A percentile compares a stretch with the other conserved stretches of the same genome.
phyloP scores from a whole-genome alignment of 306 rosid species.

The Pyrus betulifolia region DNA sequence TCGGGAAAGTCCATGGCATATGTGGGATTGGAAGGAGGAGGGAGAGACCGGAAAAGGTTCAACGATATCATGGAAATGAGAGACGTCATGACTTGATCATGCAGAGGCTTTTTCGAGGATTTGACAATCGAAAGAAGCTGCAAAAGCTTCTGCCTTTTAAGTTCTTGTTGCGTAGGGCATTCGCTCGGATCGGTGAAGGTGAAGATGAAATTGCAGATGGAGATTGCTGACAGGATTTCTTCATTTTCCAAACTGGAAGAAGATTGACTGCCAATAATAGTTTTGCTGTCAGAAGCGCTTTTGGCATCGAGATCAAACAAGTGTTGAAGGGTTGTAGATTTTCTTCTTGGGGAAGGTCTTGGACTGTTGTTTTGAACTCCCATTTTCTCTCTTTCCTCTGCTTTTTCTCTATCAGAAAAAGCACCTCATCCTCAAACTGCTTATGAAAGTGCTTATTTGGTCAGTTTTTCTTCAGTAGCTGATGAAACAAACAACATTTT shows the following conservation, averaged over 20 bases:
- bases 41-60: conserved; percentile 69
- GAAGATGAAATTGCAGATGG: conserved; percentile 43
- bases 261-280: background rate
- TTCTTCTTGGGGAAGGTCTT: conserved; percentile 6
- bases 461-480: background rate
- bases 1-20: conserved; percentile 31
- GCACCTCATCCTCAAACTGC: background rate
- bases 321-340: conserved; percentile 34
- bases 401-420: background rate
- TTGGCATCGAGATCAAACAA: conserved; percentile 41
- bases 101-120: conserved; percentile 38
- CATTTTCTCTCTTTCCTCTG: conserved; percentile 18
- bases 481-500: conserved; percentile 1
- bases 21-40: conserved; percentile 44
- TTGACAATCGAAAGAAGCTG: conserved; percentile 43
- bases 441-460: conserved; percentile 6
- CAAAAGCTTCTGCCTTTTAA: conserved; percentile 47
- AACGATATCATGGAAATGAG: conserved; percentile 45
- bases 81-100: conserved; percentile 27
- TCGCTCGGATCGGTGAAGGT: conserved; percentile 38
- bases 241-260: conserved; percentile 39
- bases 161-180: conserved; percentile 53
- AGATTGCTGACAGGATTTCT: conserved; percentile 38
- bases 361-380: conserved; percentile 22
- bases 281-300: background rate